Evolutionary conservation across 805 yeast species (phyloP), one percentile per base, ranked within the genome.

Genomic region (Pichia membranifaciens): DNA sequence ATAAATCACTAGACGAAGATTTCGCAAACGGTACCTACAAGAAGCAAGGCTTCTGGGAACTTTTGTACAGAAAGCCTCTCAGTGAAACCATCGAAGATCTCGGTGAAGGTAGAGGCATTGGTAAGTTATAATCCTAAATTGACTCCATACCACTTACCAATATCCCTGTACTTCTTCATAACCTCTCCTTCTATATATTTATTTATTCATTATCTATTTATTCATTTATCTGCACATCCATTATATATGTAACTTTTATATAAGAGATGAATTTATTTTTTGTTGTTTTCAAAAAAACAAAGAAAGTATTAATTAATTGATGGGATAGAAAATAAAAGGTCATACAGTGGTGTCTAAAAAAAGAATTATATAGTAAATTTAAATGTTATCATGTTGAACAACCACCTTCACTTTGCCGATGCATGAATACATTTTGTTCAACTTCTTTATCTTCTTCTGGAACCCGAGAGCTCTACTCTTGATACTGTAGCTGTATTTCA

Each of bases 21-120:
- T 54, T 57, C 41, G 58, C 55, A 12, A 56, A 58, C 38, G 61
- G 62, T 25, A 55, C 60, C 21, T 65, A 66, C 38, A 65, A 66
- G 51, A 70, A 62, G 48, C 82, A 78, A 60, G 81, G 81, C 34
- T 84, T 85, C 68, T 87, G 89, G 89, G 91, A 86, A 54, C 81
- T 82, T 33, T 78, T 80, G 62, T 78, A 81, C 70, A 82, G 96
- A 72, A 78, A 86, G 59, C 95, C 95, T 16, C 68, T 87, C 54
- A 79, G 88, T 18, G 89, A 85, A 67, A 85, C 95, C 9, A 76
- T 84, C 23, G 83, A 78, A 51, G 82, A 81, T 58, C 72, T 87
- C 55, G 96, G 96, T 54, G 79, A 68, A 54, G 82, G 82, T 46
- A 70, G 82, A 62, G 82, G 82, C 55, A 73, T 77, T 50, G 71